A percentile compares a stretch with the other conserved stretches of the same genome.
Conservation (phyloP, 2,329 filamentous ascomycete species). For the Pseudopithomyces maydicus region DNA sequence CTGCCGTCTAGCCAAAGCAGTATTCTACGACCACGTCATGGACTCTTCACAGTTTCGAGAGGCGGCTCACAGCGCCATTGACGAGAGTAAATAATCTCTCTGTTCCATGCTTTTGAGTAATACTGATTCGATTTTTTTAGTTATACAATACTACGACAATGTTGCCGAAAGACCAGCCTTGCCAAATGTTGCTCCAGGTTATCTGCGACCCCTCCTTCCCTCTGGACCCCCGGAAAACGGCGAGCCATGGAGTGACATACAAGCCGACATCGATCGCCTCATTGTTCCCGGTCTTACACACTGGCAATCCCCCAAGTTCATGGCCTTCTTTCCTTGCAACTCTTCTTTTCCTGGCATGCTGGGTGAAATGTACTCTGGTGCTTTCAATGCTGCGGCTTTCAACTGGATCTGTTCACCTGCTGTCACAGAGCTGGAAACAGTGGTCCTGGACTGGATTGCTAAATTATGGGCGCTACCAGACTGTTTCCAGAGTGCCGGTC, state of each 20-base stretch:
- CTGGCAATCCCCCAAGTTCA: conserved; percentile 91
- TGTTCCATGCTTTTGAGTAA: background rate
- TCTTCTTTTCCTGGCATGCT: conserved; percentile 84
- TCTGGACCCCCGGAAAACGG: conserved; percentile 65
- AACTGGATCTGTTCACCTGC: conserved; percentile 97
- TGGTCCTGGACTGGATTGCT: conserved; percentile 91
- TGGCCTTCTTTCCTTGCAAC: conserved; percentile 90
- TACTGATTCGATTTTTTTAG: conserved; percentile 51
- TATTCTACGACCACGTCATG: conserved; percentile 59
- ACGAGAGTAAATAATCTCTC: conserved; percentile 67
- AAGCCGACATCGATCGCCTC: conserved; percentile 79
- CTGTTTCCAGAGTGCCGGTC: conserved; percentile 73
- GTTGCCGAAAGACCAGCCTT: conserved; percentile 73
- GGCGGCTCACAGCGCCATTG: conserved; percentile 77
- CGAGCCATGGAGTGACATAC: conserved; percentile 79
- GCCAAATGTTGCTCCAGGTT: conserved; percentile 80
- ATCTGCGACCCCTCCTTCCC: conserved; percentile 80
- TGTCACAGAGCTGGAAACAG: conserved; percentile 89
- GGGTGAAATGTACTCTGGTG: conserved; percentile 88
- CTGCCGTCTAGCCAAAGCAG: background rate
- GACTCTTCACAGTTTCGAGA: conserved; percentile 77
- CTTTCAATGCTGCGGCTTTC: conserved; percentile 89
- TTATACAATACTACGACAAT: conserved; percentile 82
- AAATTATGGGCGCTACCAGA: conserved; percentile 74
- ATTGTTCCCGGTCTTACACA: conserved; percentile 93